phyloP scores from a whole-genome alignment of 768 basidiomycete species.

The Suillus placidus region DNA sequence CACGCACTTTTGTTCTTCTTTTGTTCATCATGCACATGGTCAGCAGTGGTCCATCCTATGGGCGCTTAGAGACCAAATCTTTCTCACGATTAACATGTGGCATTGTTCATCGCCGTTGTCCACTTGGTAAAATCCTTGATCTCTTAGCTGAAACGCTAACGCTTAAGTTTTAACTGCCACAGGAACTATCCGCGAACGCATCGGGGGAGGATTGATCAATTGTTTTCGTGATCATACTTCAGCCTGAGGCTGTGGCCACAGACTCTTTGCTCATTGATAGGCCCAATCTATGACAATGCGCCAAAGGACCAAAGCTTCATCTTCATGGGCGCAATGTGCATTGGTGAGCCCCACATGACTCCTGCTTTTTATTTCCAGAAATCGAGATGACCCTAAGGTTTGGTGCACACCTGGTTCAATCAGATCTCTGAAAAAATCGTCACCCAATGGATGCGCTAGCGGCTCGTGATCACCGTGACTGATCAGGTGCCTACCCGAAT shows the following conservation, averaged over 20 bases:
- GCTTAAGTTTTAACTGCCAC: background rate
- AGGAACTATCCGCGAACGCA: background rate
- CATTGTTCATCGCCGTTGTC: background rate
- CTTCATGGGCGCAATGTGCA: background rate
- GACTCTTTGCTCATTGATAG: background rate
- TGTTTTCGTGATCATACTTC: background rate
- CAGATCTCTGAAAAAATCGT: background rate
- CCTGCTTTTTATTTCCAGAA: background rate
- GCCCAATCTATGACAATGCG: background rate
- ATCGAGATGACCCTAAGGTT: background rate
- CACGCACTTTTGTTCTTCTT: constrained; percentile 2
- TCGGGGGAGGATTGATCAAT: background rate
- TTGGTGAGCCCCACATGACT: background rate
- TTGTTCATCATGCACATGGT: background rate
- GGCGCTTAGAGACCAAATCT: background rate
- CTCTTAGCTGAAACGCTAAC: background rate
- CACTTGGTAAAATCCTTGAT: background rate
- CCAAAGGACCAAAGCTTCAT: background rate
- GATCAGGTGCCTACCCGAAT: background rate
- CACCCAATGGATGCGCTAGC: background rate
- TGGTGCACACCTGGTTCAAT: background rate
- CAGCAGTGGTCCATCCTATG: background rate
- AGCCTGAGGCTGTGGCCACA: background rate
- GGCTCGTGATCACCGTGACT: background rate
- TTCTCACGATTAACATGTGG: background rate